Conservation (phyloP, 2,329 filamentous ascomycete genomes). For the Capronia americana region DNA sequence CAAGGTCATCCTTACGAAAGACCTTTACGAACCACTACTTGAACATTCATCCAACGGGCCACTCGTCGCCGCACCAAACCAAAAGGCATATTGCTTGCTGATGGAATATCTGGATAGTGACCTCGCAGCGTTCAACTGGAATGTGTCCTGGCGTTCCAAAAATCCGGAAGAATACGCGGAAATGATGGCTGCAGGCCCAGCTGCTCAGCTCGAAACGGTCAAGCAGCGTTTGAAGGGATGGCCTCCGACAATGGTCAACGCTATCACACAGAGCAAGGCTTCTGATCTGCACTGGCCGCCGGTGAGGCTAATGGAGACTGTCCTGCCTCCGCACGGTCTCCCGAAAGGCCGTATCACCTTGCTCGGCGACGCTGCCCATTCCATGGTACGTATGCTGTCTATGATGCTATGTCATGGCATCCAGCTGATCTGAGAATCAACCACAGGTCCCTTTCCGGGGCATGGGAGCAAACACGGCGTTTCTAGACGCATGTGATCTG, state of each 20-base stretch:
- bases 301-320: conserved; percentile 8
- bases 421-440: no score
- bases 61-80: conserved; percentile 2
- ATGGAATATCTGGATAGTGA: conserved; percentile 9
- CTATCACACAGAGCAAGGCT: neutral
- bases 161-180: neutral
- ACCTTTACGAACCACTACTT: conserved; percentile 8
- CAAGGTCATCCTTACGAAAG: conserved; percentile 5
- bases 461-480: conserved; percentile 17
- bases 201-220: conserved; percentile 5
- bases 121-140: conserved; percentile 15
- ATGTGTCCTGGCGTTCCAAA: neutral
- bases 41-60: conserved; percentile 15
- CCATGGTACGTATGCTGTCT: conserved; percentile 11
- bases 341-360: conserved; percentile 11
- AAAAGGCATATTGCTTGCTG: conserved; percentile 13
- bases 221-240: conserved; percentile 1
- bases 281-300: conserved; percentile 12
- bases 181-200: conserved; percentile 5
- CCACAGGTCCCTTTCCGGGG: conserved; percentile 13
- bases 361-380: conserved; percentile 20
- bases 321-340: neutral
- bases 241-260: conserved; percentile 9
- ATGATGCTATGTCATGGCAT: no score
- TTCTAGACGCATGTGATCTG: conserved; percentile 13